Percentiles rank a stretch among this genome's conserved stretches.
phyloP scores from a whole-genome alignment of 345 rosid species.

The Euphorbia pulcherrima region DNA sequence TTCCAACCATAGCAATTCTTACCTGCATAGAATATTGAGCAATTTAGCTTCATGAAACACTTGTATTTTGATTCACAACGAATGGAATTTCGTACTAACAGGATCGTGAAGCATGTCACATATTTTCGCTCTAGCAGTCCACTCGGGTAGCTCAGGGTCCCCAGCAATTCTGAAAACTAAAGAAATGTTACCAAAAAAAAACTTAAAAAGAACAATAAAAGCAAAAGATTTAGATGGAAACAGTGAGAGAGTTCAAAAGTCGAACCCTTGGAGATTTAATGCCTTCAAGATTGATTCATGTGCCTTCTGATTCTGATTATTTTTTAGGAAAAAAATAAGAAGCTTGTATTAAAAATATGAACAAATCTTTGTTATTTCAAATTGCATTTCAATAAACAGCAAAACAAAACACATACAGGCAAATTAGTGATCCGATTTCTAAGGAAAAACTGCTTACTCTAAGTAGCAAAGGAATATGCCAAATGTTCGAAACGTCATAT shows the following conservation, averaged over 20 bases:
- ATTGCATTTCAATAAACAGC: not conserved
- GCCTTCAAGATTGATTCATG: constrained; percentile 79
- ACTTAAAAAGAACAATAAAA: not conserved
- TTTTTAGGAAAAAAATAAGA: constrained; percentile 1
- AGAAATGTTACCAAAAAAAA: not conserved
- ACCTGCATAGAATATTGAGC: constrained; percentile 45
- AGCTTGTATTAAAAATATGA: not conserved
- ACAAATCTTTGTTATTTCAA: not conserved
- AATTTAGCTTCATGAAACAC: not conserved
- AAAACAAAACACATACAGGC: not conserved
- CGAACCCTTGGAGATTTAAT: constrained; percentile 70
- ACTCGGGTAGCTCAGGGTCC: constrained; percentile 69
- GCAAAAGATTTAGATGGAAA: constrained; percentile 3
- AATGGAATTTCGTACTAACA: constrained; percentile 35
- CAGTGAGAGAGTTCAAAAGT: constrained; percentile 6
- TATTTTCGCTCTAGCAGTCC: constrained; percentile 65
- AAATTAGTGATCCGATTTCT: not conserved
- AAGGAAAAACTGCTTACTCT: constrained; percentile 47
- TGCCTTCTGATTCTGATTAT: constrained; percentile 83
- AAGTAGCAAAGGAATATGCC: constrained; percentile 90
- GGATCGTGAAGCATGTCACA: constrained; percentile 65
- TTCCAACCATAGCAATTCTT: constrained; percentile 90
- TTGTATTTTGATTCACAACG: not conserved
- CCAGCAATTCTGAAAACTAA: constrained; percentile 42
- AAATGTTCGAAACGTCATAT: constrained; percentile 87